phyloP scores from a whole-genome alignment of 495 filamentous ascomycete species.

The Aspergillus indologenus region DNA sequence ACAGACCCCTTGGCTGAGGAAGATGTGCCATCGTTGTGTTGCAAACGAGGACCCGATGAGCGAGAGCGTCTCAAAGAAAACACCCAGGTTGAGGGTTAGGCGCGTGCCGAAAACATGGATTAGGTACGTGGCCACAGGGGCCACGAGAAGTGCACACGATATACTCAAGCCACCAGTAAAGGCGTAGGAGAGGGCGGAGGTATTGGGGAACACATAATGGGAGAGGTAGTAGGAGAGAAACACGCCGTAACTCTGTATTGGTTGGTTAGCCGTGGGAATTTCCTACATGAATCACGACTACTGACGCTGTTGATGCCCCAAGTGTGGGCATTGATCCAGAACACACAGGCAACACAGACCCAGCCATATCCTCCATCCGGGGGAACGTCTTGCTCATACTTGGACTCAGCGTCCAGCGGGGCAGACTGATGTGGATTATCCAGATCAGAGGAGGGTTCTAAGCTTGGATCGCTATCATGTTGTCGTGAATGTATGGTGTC shows the following conservation, averaged over 20 bases:
- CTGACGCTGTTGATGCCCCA: constrained; percentile 54
- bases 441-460: constrained; percentile 9
- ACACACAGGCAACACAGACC: constrained; percentile 49
- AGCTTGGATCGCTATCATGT: constrained; percentile 18
- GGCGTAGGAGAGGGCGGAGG: constrained; percentile 60
- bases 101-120: constrained; percentile 54
- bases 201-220: constrained; percentile 53
- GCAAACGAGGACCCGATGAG: constrained; percentile 67
- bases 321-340: constrained; percentile 54
- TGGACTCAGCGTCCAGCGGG: constrained; percentile 23
- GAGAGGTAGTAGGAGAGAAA: constrained; percentile 70
- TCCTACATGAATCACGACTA: constrained; percentile 12
- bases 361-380: constrained; percentile 57
- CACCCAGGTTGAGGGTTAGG: constrained; percentile 56
- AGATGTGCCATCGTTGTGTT: constrained; percentile 67
- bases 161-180: constrained; percentile 72
- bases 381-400: constrained; percentile 37
- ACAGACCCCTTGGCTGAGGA: constrained; percentile 72
- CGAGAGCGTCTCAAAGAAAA: constrained; percentile 56
- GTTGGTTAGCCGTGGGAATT: constrained; percentile 10
- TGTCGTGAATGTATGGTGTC: constrained; percentile 36
- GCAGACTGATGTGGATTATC: constrained; percentile 10
- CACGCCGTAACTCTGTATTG: constrained; percentile 55
- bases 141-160: constrained; percentile 59
- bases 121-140: constrained; percentile 61